These are phyloP conservation scores for Flaveria robusta DNA, from an alignment of 129 eudicot genomes.

Conservation along the genomic window DNA sequence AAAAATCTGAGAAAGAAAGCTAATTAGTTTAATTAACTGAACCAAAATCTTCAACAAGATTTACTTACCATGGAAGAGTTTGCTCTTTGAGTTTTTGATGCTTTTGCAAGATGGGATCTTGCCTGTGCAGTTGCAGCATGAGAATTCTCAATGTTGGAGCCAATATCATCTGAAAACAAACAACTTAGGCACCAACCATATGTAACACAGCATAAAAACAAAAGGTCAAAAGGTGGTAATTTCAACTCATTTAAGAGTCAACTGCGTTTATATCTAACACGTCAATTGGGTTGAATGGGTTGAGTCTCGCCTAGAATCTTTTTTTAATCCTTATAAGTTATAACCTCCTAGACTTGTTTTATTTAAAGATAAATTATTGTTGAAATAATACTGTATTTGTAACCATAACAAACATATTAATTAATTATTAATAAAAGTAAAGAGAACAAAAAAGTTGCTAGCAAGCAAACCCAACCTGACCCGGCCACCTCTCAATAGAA, in stretches of 20 bases:
- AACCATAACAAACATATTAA: neutral
- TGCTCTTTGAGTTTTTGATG: conserved; percentile 84
- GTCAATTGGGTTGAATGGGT: neutral
- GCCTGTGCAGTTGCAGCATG: conserved; percentile 95
- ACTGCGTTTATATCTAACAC: no score
- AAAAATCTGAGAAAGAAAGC: neutral
- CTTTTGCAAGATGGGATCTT: conserved; percentile 75
- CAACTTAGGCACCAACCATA: neutral
- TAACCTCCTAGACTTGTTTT: neutral
- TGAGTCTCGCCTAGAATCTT: neutral
- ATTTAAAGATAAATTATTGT: neutral
- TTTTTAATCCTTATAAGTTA: neutral
- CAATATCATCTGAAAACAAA: conserved; percentile 69
- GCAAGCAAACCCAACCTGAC: neutral
- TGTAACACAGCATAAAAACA: neutral
- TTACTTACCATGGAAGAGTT: conserved; percentile 85
- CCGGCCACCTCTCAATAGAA: neutral
- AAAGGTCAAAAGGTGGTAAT: neutral
- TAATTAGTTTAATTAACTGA: neutral
- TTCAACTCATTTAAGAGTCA: neutral
- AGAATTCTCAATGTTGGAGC: conserved; percentile 80
- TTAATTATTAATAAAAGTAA: neutral
- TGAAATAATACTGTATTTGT: neutral
- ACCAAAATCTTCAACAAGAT: neutral
- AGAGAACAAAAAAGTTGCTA: neutral